A percentile compares a stretch with the other conserved stretches of the same genome.
phyloP scores from a whole-genome alignment of 2,329 filamentous ascomycete genomes.

The Colletotrichum eremochloae region DNA sequence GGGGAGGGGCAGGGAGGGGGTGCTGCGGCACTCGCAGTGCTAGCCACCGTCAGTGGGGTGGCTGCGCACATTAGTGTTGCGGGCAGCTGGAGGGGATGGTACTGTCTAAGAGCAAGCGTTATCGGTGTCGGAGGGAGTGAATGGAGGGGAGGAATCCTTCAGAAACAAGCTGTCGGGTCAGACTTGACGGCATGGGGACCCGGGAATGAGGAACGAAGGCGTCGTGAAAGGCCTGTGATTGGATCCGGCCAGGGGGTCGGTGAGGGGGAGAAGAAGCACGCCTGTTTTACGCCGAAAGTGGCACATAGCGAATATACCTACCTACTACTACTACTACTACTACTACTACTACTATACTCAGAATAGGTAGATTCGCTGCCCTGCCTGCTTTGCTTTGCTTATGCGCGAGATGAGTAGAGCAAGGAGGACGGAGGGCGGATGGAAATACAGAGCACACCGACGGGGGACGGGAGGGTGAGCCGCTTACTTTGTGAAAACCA shows the following conservation, averaged over 20 bases:
- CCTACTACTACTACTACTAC: no score
- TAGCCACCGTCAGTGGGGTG: conserved; percentile 26
- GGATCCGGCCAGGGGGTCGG: conserved; percentile 7
- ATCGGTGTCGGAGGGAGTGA: conserved; percentile 20
- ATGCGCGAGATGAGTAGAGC: neutral
- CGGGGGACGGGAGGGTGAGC: neutral
- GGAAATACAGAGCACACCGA: neutral
- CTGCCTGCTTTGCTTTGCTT: neutral
- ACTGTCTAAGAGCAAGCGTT: neutral
- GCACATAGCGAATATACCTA: neutral
- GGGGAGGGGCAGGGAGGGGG: conserved; percentile 7
- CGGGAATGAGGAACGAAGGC: conserved; percentile 42
- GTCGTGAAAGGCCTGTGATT: conserved; percentile 25
- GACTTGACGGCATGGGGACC: conserved; percentile 39
- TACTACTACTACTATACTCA: no score
- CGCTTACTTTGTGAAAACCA: no score
- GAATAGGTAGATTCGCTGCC: no score
- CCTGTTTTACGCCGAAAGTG: conserved; percentile 26
- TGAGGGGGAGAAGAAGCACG: conserved; percentile 18
- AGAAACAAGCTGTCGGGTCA: conserved; percentile 42
- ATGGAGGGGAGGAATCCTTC: conserved; percentile 37
- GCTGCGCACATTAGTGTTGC: conserved; percentile 34
- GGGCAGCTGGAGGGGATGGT: conserved; percentile 3
- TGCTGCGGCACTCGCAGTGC: conserved; percentile 13
- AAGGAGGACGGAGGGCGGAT: neutral